Percentiles rank a stretch among this genome's conserved stretches.
phyloP scores from a whole-genome alignment of 345 rosid species.

The Erodium maritimum region DNA sequence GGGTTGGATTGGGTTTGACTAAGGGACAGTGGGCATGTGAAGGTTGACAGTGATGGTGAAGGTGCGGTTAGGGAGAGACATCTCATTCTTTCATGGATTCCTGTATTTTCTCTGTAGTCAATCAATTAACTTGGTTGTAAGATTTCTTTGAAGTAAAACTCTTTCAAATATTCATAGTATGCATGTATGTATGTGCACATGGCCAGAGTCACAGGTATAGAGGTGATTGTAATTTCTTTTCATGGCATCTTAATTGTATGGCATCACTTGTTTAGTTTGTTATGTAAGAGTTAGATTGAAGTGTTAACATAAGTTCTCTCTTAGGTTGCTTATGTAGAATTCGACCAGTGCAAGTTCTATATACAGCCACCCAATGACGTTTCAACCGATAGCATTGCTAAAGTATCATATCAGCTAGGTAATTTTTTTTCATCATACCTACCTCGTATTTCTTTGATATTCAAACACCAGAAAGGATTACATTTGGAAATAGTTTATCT shows the following conservation, averaged over 20 bases:
- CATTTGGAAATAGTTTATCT: not conserved
- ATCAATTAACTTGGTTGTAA: too few relatives aligned
- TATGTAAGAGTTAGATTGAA: not conserved
- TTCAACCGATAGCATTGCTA: conserved; percentile 7
- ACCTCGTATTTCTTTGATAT: conserved; percentile 6
- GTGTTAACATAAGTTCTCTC: not conserved
- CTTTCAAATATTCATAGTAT: too few relatives aligned
- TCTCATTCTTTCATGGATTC: too few relatives aligned
- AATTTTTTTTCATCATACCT: not conserved
- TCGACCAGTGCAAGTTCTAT: conserved; percentile 11
- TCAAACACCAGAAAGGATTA: not conserved
- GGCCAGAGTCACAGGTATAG: not conserved
- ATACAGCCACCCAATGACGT: conserved; percentile 20
- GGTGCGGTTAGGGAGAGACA: too few relatives aligned
- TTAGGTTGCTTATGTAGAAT: conserved; percentile 20
- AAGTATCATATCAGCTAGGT: conserved; percentile 14
- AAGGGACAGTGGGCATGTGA: too few relatives aligned
- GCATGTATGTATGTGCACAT: not conserved
- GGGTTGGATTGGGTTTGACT: too few relatives aligned
- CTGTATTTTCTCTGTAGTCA: too few relatives aligned
- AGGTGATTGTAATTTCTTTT: not conserved
- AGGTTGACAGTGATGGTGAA: too few relatives aligned
- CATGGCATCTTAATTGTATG: not conserved
- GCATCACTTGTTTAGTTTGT: not conserved
- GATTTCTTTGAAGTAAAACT: too few relatives aligned